These are phyloP conservation scores for Alternaria novae-zelandiae DNA, from an alignment of 2,329 filamentous ascomycete species.

Conservation along the genomic window DNA sequence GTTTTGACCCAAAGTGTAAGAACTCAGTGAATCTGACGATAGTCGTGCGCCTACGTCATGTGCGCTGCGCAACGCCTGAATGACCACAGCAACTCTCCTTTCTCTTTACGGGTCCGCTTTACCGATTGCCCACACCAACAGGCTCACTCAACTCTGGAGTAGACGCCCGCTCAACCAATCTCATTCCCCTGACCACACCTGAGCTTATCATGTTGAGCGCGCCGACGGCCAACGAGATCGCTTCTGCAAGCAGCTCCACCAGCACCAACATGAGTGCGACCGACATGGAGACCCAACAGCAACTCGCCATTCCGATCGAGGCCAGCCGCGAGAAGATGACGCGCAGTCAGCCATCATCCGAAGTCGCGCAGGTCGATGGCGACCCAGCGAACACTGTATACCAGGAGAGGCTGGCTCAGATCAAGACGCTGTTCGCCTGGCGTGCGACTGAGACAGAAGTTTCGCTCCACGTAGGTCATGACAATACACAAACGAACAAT, in stretches of 20 bases:
- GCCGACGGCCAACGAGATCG: too few species aligned
- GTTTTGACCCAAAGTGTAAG: neutral
- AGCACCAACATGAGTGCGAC: neutral
- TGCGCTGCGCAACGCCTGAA: neutral
- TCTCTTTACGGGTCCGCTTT: neutral
- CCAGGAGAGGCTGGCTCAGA: neutral
- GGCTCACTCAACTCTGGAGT: neutral
- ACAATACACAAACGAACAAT: neutral
- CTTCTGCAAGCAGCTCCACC: neutral
- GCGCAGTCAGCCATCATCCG: neutral
- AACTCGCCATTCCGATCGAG: neutral
- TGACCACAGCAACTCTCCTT: neutral
- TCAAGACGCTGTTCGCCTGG: neutral
- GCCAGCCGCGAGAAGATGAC: neutral
- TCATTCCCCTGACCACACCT: neutral
- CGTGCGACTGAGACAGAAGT: neutral
- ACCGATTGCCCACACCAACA: neutral
- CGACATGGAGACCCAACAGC: neutral
- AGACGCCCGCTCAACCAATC: neutral
- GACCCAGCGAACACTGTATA: too few species aligned
- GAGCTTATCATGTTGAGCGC: neutral
- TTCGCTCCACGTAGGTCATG: neutral
- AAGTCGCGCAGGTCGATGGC: neutral
- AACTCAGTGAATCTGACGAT: neutral
- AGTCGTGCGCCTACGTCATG: neutral